phyloP scores from a whole-genome alignment of 306 rosid species.

The Spatholobus suberectus region DNA sequence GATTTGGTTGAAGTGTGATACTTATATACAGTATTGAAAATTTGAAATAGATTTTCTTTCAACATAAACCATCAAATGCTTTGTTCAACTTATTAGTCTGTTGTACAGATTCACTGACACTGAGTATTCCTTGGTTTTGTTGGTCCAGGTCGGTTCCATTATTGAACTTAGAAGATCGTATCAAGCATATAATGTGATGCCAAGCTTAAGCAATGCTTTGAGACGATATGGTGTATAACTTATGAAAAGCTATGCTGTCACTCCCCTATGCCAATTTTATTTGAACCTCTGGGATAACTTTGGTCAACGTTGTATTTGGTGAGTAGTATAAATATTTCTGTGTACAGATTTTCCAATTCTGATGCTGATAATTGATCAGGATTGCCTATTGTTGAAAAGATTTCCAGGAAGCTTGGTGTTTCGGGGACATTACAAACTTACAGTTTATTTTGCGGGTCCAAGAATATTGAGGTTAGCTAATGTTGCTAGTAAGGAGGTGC shows the following conservation, averaged over 20 bases:
- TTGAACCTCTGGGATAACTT: slow-evolving; percentile 23
- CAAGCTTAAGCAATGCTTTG: slow-evolving; percentile 88
- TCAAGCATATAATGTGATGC: slow-evolving; percentile 99
- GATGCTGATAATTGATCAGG: not conserved
- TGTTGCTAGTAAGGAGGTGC: slow-evolving; percentile 24
- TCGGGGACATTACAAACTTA: not conserved
- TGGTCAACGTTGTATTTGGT: slow-evolving; percentile 13
- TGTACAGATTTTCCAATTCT: slow-evolving; percentile 13
- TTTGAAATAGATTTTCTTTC: slow-evolving; percentile 12
- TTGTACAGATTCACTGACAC: slow-evolving; percentile 36
- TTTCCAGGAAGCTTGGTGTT: slow-evolving; percentile 36
- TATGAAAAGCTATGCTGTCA: slow-evolving; percentile 33
- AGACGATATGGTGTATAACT: slow-evolving; percentile 85
- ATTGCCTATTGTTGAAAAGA: slow-evolving; percentile 1
- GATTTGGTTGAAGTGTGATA: not conserved
- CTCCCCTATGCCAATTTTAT: not conserved
- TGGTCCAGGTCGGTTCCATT: slow-evolving; percentile 91
- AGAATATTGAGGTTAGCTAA: slow-evolving; percentile 19
- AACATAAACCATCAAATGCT: slow-evolving; percentile 21
- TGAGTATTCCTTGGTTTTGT: slow-evolving; percentile 46
- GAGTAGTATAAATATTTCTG: slow-evolving; percentile 12
- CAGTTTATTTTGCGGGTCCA: not conserved
- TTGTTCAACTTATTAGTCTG: slow-evolving; percentile 27
- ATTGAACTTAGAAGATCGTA: slow-evolving; percentile 97
- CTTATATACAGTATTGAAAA: not conserved